Conservation (phyloP, 2,329 filamentous ascomycete genomes). For the Pestalotiopsis sp. region DNA sequence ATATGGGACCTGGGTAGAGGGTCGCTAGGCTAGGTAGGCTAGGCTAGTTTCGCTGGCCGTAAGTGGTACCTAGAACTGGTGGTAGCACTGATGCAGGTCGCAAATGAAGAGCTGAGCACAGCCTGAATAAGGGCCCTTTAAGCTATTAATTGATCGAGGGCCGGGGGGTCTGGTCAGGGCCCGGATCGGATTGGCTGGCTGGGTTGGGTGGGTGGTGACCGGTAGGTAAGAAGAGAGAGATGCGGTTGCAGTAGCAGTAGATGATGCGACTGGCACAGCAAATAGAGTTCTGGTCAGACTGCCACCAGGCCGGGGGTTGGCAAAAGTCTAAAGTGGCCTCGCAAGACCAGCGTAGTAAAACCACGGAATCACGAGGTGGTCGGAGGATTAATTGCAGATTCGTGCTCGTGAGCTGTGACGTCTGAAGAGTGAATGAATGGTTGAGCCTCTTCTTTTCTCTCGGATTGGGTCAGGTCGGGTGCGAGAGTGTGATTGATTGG, state of each 20-base stretch:
- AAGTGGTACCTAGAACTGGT: neutral
- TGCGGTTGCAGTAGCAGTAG: too few relatives aligned
- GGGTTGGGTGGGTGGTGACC: too few relatives aligned
- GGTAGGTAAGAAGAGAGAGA: too few relatives aligned
- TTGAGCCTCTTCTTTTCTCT: neutral
- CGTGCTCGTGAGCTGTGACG: neutral
- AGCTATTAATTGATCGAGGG: conserved; percentile 1
- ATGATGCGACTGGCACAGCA: neutral
- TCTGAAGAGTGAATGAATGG: neutral
- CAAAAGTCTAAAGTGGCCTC: neutral
- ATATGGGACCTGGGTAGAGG: neutral
- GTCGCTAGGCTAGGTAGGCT: neutral
- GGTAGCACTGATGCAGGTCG: neutral
- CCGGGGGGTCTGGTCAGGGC: neutral
- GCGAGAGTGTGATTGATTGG: too few relatives aligned
- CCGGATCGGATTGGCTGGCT: too few relatives aligned
- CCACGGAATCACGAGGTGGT: neutral
- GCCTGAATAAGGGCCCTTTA: neutral
- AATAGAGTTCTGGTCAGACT: neutral
- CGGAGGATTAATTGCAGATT: neutral
- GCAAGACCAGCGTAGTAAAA: neutral
- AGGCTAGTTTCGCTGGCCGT: neutral
- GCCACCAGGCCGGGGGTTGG: neutral
- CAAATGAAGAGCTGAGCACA: conserved; percentile 6
- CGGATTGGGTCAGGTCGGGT: too few relatives aligned